Base-by-base conservation (phyloP, 331 rosid genomes). In the Pyrus hybrid region DNA sequence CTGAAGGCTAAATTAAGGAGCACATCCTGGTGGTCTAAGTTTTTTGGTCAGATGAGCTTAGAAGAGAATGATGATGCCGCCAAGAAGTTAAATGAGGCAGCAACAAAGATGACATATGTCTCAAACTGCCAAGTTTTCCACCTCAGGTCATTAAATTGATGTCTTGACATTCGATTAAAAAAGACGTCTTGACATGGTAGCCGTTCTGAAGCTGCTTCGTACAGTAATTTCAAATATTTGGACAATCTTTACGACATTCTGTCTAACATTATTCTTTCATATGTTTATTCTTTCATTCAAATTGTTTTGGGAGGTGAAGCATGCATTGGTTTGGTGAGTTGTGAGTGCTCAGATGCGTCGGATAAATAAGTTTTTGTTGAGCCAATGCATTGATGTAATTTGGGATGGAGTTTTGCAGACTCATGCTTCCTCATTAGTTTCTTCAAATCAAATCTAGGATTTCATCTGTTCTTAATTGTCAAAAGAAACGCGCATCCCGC, bases 1-100 rank as follows among this genome's bases (percentile, higher is more conserved):
- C 17, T 62, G 56, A 80, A 88, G 93, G 96, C 96, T 58, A 91
- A 91, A 87, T 80, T 88, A 88, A 87, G 96, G 82, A 91, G 90
- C 80, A 69, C 88, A 12, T 77, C 91, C 61, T 88, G 96, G 93
- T 91, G 96, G 96, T 63, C 30, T 26, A 37, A 62, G 45, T 91
- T 64, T 85, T 91, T 91, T 85, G 72, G 63, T 71, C 91, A 81
- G 78, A 72, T 62, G 35, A 87, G 86, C 87, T 78, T 88, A 32
- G 91, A 88, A 65, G 89, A 87, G 85, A 87, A 91, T 30, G 92
- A 88, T 80, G 79, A 76, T 79, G 83, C 85, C 62, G 45, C 45
- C 72, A 87, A 85, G 69, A 91, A 85, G 88, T 91, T 88, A 70
- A 85, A 72, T 64, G 81, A 70, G 76, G 93, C 90, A 57, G 81